A percentile compares a stretch with the other conserved stretches of the same genome.
These are phyloP conservation scores for Spizellomyces punctatus DNA, from an alignment of 192 early-diverging fungal genomes.

Conservation along the genomic window DNA sequence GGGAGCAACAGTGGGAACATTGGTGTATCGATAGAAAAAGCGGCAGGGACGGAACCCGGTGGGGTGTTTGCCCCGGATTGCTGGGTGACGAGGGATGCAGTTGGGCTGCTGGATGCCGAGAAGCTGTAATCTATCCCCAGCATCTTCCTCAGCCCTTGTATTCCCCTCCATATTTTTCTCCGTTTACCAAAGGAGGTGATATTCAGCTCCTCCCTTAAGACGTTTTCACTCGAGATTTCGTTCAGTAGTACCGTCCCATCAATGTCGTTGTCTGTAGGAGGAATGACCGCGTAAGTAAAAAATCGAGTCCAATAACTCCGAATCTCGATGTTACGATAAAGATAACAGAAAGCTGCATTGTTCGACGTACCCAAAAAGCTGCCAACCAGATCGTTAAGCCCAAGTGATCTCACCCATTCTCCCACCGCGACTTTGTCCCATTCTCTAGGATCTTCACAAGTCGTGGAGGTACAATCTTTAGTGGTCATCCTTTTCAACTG, in stretches of 20 bases:
- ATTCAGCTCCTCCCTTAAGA: slow-evolving; percentile 39
- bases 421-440: background rate
- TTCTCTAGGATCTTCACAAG: no score
- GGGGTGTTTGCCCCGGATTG: no score
- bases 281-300: background rate
- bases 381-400: background rate
- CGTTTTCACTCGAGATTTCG: slow-evolving; percentile 31
- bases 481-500: no score
- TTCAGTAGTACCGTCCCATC: slow-evolving; percentile 41
- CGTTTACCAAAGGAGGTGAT: slow-evolving; percentile 45
- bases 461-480: no score
- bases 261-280: slow-evolving; percentile 44
- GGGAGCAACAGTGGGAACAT: no score
- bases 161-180: slow-evolving; percentile 16
- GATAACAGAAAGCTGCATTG: background rate
- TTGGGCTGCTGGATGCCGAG: no score
- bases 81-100: no score
- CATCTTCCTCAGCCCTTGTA: background rate
- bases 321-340: background rate
- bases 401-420: background rate
- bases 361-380: background rate
- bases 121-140: no score
- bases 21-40: no score
- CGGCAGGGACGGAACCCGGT: no score
- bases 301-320: no score